These are phyloP conservation scores for Pugionium cornutum DNA, from an alignment of 345 rosid genomes.

Conservation along the genomic window DNA sequence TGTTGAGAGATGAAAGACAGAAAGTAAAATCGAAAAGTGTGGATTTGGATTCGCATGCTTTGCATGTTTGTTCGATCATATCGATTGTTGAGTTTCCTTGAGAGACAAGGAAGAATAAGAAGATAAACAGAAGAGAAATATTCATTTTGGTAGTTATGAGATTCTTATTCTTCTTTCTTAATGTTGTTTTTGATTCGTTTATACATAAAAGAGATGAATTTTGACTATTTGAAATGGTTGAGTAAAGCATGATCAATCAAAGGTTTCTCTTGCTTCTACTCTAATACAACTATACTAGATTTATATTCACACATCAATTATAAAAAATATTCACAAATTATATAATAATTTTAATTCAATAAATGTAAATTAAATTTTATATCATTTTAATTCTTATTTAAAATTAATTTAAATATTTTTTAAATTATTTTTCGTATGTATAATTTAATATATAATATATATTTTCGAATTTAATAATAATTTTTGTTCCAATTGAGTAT, in stretches of 20 bases:
- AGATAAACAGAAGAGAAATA: slow-evolving; percentile 13
- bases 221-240: slow-evolving; percentile 22
- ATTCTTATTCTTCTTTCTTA: not conserved
- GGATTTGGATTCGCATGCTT: slow-evolving; percentile 46
- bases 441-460: too few species aligned
- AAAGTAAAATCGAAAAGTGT: slow-evolving; percentile 41
- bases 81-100: slow-evolving; percentile 35
- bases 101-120: slow-evolving; percentile 14
- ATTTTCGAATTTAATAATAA: too few species aligned
- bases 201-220: slow-evolving; percentile 13
- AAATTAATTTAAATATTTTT: too few species aligned
- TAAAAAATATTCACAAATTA: too few species aligned
- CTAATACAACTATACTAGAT: not conserved
- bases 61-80: slow-evolving; percentile 48
- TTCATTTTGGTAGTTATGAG: slow-evolving; percentile 25
- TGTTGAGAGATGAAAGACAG: slow-evolving; percentile 48
- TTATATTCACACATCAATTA: too few species aligned
- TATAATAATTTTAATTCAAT: too few species aligned
- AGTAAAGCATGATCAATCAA: slow-evolving; percentile 28
- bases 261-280: slow-evolving; percentile 35
- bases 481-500: too few species aligned
- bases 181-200: not conserved
- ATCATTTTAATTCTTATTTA: too few species aligned
- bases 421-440: too few species aligned
- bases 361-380: too few species aligned